These are phyloP conservation scores for Fusarium nygamai DNA, from an alignment of 2,329 filamentous ascomycete genomes.

Conservation along the genomic window DNA sequence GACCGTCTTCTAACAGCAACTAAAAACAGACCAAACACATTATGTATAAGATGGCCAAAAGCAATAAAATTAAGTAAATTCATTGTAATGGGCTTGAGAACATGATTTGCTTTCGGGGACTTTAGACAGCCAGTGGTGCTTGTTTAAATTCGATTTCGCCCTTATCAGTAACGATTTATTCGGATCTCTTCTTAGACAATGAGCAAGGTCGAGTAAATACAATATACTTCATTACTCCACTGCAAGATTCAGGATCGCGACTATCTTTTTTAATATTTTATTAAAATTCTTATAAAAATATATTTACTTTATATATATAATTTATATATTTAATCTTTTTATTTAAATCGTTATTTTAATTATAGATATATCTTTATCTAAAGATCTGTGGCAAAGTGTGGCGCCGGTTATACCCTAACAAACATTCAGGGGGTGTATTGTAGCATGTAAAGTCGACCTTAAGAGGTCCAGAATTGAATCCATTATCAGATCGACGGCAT, in stretches of 20 bases:
- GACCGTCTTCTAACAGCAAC: not conserved
- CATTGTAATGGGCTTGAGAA: fast-evolving
- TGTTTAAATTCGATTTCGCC: not conserved
- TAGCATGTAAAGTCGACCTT: too few relatives aligned
- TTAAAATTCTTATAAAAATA: too few relatives aligned
- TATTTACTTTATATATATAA: too few relatives aligned
- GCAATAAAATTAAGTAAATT: fast-evolving
- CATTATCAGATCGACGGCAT: not conserved
- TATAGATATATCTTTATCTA: too few relatives aligned
- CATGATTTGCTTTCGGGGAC: fast-evolving
- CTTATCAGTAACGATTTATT: fast-evolving
- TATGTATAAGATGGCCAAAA: not conserved
- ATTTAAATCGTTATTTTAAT: too few relatives aligned
- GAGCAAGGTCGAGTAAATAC: too few relatives aligned
- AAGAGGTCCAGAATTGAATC: not conserved
- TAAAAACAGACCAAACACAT: not conserved
- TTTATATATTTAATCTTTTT: too few relatives aligned
- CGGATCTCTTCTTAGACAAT: not conserved
- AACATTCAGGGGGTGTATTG: too few relatives aligned
- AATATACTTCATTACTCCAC: fast-evolving
- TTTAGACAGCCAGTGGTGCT: fast-evolving
- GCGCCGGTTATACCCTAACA: too few relatives aligned
- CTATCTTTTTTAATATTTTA: too few relatives aligned
- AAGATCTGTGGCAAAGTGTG: too few relatives aligned
- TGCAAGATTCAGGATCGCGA: too few relatives aligned